Conservation (phyloP, 345 rosid species). For the Cardiospermum halicacabum region DNA sequence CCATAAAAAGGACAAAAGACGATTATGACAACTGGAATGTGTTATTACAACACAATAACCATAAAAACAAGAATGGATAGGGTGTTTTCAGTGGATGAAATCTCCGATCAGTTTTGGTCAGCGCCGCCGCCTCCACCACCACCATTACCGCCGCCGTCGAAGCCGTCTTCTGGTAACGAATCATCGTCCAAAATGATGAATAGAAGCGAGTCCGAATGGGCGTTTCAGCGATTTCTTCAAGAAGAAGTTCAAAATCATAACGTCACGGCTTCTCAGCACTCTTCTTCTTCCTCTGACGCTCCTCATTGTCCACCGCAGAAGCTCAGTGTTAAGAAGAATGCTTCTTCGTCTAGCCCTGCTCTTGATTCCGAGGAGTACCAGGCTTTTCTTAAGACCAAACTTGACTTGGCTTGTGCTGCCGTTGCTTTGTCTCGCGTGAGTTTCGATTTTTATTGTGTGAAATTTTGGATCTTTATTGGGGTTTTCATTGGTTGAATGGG, state of each 20-base stretch:
- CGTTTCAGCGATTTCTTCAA: constrained; percentile 57
- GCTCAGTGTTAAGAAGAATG: neutral
- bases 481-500: neutral
- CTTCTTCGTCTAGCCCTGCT: neutral
- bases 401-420: constrained; percentile 58
- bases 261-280: constrained; percentile 16
- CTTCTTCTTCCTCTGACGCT: constrained; percentile 16
- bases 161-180: neutral
- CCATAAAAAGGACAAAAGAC: neutral
- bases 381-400: constrained; percentile 57
- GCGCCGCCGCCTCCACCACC: constrained; percentile 13
- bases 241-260: constrained; percentile 49
- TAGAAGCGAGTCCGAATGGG: constrained; percentile 81
- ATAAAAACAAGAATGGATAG: constrained; percentile 37
- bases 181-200: constrained; percentile 33
- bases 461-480: neutral
- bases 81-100: constrained; percentile 53
- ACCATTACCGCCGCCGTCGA: neutral
- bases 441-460: neutral
- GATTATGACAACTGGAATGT: neutral
- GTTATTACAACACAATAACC: constrained; percentile 2
- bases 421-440: constrained; percentile 63
- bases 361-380: constrained; percentile 43
- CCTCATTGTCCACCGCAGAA: neutral
- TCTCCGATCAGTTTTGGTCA: constrained; percentile 53